These are phyloP conservation scores for Penicillium verrucosum DNA, from an alignment of 2,329 filamentous ascomycete species.

Conservation along the genomic window DNA sequence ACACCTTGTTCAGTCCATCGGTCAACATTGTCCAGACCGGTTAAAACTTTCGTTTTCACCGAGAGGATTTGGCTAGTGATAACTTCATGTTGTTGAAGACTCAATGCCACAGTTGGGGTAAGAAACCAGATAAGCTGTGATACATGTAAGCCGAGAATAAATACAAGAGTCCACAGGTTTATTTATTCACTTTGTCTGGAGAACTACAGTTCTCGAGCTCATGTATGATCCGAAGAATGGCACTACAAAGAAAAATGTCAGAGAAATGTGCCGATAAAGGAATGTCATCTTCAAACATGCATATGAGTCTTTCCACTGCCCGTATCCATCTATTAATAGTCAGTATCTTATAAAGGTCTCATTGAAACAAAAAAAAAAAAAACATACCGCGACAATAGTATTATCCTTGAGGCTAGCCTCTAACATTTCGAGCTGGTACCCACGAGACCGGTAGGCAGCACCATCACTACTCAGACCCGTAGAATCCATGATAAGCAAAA, in stretches of 20 bases:
- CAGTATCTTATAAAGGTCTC: neutral
- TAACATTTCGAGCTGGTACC: slow-evolving; percentile 75
- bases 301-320: slow-evolving; percentile 76
- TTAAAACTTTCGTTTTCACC: slow-evolving; percentile 60
- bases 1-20: slow-evolving; percentile 65
- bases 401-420: slow-evolving; percentile 65
- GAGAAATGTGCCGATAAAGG: neutral
- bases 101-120: slow-evolving; percentile 66
- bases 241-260: slow-evolving; percentile 44
- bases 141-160: neutral
- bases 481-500: neutral
- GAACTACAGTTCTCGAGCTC: slow-evolving; percentile 56
- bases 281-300: slow-evolving; percentile 46
- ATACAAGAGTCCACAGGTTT: neutral
- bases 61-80: slow-evolving; percentile 59
- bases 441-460: slow-evolving; percentile 40
- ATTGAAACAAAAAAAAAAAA: neutral
- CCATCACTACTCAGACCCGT: slow-evolving; percentile 2
- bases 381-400: slow-evolving; percentile 65
- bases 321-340: slow-evolving; percentile 65
- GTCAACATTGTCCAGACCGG: slow-evolving; percentile 66
- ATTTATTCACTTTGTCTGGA: slow-evolving; percentile 53
- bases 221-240: slow-evolving; percentile 63
- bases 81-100: slow-evolving; percentile 62
- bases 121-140: slow-evolving; percentile 65